Evolutionary conservation across 2,329 filamentous ascomycete genomes (phyloP).

Genomic region (Colletotrichum magnum): DNA sequence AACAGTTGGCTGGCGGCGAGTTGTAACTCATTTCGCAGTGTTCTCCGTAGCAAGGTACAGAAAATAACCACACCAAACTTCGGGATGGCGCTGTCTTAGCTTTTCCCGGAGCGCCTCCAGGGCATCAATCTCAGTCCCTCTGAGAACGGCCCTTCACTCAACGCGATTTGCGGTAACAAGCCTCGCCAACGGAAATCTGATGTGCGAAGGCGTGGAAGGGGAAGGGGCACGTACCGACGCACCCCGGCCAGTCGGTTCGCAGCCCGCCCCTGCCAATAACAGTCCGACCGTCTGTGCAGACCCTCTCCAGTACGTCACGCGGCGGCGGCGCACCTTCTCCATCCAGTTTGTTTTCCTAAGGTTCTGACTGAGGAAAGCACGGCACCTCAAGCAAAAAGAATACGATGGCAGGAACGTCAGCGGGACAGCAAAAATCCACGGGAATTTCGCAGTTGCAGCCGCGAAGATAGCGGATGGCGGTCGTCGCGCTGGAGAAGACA

Average conservation of each 20-base stretch:
- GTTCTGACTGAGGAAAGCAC: background rate
- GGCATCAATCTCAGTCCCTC: background rate
- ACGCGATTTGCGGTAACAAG: too few relatives aligned
- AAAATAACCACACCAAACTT: slow-evolving; percentile 1
- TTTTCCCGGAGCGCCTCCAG: background rate
- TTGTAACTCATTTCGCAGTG: slow-evolving; percentile 3
- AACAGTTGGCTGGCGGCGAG: slow-evolving; percentile 2
- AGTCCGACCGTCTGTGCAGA: slow-evolving; percentile 24
- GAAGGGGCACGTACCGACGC: slow-evolving; percentile 8
- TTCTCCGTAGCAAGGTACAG: too few relatives aligned
- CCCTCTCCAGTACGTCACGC: background rate
- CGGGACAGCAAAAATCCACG: background rate
- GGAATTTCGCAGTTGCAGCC: background rate
- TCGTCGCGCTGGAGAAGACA: slow-evolving; percentile 14
- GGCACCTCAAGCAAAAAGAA: slow-evolving; percentile 4
- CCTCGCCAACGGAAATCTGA: too few relatives aligned
- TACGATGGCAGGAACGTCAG: background rate
- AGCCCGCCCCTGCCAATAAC: slow-evolving; percentile 28
- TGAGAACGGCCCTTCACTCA: background rate
- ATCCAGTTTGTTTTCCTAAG: slow-evolving; percentile 7
- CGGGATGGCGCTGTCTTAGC: slow-evolving; percentile 27
- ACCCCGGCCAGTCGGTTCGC: slow-evolving; percentile 21
- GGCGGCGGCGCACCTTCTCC: background rate
- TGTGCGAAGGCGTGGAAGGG: background rate
- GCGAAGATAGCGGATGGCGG: slow-evolving; percentile 9